These are phyloP conservation scores for Mycena chlorophos DNA, from an alignment of 768 basidiomycete genomes.

Conservation along the genomic window DNA sequence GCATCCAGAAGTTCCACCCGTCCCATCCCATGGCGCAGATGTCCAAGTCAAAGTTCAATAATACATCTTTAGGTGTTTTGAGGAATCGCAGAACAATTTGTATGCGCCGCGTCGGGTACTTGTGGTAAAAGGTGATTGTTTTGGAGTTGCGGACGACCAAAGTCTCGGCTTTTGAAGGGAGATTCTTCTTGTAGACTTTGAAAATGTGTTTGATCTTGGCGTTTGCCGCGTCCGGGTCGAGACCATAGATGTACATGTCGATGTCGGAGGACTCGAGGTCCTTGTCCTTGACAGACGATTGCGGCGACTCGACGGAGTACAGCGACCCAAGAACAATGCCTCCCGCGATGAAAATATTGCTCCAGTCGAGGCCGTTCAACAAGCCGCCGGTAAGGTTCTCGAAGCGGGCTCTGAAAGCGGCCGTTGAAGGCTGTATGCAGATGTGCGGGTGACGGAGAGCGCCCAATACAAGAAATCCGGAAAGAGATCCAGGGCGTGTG, in stretches of 20 bases:
- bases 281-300: background rate
- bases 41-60: constrained; percentile 17
- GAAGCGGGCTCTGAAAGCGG: constrained; percentile 1
- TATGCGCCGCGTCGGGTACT: constrained; percentile 7
- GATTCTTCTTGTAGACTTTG: background rate
- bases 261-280: constrained; percentile 5
- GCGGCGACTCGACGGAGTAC: background rate
- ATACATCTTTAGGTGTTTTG: constrained; percentile 5
- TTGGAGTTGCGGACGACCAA: constrained; percentile 8
- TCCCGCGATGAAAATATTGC: constrained; percentile 9
- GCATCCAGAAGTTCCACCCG: constrained; percentile 11
- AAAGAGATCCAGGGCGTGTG: background rate
- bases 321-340: constrained; percentile 10
- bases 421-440: background rate
- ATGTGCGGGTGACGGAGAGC: background rate
- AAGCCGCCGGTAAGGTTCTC: background rate
- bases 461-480: background rate
- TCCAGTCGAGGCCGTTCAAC: constrained; percentile 9
- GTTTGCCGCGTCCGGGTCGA: background rate
- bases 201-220: constrained; percentile 9
- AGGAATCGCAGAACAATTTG: constrained; percentile 14
- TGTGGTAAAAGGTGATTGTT: constrained; percentile 13
- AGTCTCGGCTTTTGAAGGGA: constrained; percentile 1
- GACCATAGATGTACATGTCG: constrained; percentile 13
- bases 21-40: constrained; percentile 16